Evolutionary conservation across 179 eudicot genomes (phyloP), one percentile per base, ranked within the genome.

Genomic region (Amaranthus tricolor): DNA sequence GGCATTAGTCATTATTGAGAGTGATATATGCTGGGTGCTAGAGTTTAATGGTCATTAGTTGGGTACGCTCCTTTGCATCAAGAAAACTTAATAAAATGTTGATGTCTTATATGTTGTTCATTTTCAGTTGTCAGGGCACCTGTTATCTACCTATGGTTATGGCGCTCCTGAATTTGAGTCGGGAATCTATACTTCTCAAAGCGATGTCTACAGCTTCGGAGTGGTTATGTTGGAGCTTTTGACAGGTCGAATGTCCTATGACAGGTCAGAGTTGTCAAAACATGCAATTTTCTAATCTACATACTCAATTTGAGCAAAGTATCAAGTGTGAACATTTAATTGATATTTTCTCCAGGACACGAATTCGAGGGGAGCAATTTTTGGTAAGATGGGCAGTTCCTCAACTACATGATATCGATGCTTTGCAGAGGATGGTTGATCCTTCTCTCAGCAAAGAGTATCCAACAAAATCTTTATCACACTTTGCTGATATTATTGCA

Each of bases 81-180:
- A 31, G 40, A 9, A 12, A 68, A 76, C 52, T 68, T 31, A 17
- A 72, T 8, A 60, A 31, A 19, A 19, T 50, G 9, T 49, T 31
- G 31, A 9, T 58, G 43, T 31, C 40, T 31, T 31, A 31, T 31
- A 31, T 31, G 20, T 61, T 76, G 50, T 76, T 72, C 59, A 64
- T 72, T 71, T 71, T 73, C 98, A 95, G 99, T 79, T 93, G 81
- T 91, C 99, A 71, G 99, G 99, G 58, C 89, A 89, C 59, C 89
- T 95, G 57, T 81, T 85, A 70, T 85, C 99, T 73, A 80, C 98
- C 48, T 95, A 88, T 73, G 98, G 99, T 66, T 93, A 89, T 71
- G 99, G 98, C 21, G 98, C 99, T 69, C 99, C 99, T 17, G 99
- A 95, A 82, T 93, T 88, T 68, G 97, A 95, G 86, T 88, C 92